Evolutionary conservation across 2,329 filamentous ascomycete genomes (phyloP), one percentile per base, ranked within the genome.

Genomic region (Diaporthe sp.): DNA sequence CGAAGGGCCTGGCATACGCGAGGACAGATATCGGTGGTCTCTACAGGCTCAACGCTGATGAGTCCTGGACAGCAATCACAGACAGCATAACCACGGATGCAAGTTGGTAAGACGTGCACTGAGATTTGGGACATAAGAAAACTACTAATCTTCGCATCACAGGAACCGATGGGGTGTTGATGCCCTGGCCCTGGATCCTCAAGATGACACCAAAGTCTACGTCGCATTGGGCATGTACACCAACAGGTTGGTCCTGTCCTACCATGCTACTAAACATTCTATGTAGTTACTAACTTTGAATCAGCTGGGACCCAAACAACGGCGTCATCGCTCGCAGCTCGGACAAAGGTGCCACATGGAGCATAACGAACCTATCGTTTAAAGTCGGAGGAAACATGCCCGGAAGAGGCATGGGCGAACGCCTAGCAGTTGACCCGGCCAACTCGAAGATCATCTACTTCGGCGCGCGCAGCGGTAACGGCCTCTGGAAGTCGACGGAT

Each of bases 351-450:
- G 82, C 81, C 4, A 90, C 89, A 0, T 92, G 89, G 88, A 79
- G 83, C 1, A 83, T 85, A 28, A 86, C 88, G 0, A 82, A 83
- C 8, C 84, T 92, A 0, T 85, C 88, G 3, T 92, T 92, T 84
- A 92, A 92, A 80, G 88, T 91, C 61, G 90, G 90, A 10, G 90
- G 90, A 0, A 92, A 92, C 79, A 91, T 91, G 89, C 90, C 90
- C 10, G 90, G 90, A 2, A 87, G 90, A 39, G 90, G 90, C 10
- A 88, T 87, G 81, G 90, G 90, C 22, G 90, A 91, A 80, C 86
- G 90, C 20, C 86, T 92, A 7, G 89, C 89, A 3, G 86, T 92
- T 12, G 90, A 92, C 79, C 90, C 90, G 2, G 86, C 88, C 61
- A 89, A 90, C 78, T 87, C 89, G 51, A 85, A 88, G 39, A 88